Evolutionary conservation across 257 asterid species (phyloP).

Genomic region (Solanum piurae): DNA sequence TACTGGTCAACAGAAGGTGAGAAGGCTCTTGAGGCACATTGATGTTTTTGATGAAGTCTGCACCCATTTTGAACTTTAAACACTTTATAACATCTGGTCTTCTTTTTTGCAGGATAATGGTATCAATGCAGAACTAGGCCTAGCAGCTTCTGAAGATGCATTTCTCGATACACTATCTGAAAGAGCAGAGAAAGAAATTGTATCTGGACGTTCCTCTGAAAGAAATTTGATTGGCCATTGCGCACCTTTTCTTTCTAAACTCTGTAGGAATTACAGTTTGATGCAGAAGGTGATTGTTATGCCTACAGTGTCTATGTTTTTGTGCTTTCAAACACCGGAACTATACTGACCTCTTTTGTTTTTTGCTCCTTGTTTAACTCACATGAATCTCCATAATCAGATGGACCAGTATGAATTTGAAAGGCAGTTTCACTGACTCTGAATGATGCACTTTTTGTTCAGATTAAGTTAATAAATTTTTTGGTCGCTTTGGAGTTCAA

Average conservation of each 20-base stretch:
- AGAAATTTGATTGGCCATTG: constrained; percentile 83
- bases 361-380: not conserved
- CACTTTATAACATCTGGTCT: constrained; percentile 2
- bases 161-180: constrained; percentile 68
- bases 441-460: not conserved
- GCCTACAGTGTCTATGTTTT: not conserved
- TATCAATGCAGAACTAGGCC: constrained; percentile 81
- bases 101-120: constrained; percentile 39
- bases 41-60: constrained; percentile 1
- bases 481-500: not conserved
- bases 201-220: constrained; percentile 44
- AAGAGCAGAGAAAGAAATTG: constrained; percentile 85
- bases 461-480: not conserved
- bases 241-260: constrained; percentile 58
- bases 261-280: constrained; percentile 76
- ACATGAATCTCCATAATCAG: not conserved
- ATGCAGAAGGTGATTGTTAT: constrained; percentile 76
- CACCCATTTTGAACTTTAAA: constrained; percentile 4
- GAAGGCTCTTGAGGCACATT: not conserved
- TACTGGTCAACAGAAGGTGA: constrained; percentile 48
- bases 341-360: not conserved
- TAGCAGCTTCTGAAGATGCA: constrained; percentile 93
- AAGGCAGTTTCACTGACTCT: not conserved
- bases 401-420: not conserved
- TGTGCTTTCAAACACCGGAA: not conserved